These are phyloP conservation scores for Penicillium bialowiezense DNA, from an alignment of 495 filamentous ascomycete species.

Conservation along the genomic window DNA sequence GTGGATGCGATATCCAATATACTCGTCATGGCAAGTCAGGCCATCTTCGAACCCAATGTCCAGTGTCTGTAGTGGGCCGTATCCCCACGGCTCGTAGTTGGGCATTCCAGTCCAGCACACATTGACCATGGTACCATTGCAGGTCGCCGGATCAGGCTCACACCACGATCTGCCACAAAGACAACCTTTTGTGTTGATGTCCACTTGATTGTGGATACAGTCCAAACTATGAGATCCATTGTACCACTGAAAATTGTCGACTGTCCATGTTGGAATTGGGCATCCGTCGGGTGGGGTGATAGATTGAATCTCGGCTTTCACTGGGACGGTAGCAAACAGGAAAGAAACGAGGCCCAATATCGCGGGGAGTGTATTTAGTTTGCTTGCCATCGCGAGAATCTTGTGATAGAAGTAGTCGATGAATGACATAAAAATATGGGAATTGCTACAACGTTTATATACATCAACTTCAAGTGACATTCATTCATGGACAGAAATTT, in stretches of 20 bases:
- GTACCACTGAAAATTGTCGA: constrained; percentile 30
- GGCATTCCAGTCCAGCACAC: constrained; percentile 39
- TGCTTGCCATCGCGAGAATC: too few relatives aligned
- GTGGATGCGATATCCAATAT: constrained; percentile 35
- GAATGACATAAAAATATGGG: background rate
- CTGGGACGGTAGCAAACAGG: background rate
- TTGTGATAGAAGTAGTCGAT: background rate
- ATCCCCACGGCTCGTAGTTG: constrained; percentile 36
- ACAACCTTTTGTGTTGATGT: constrained; percentile 29
- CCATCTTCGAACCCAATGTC: constrained; percentile 33
- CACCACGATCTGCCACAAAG: constrained; percentile 29
- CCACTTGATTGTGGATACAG: constrained; percentile 33
- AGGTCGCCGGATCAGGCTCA: constrained; percentile 26
- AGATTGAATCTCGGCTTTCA: constrained; percentile 11
- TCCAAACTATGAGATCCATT: constrained; percentile 37
- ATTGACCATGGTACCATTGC: constrained; percentile 28
- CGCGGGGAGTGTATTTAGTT: background rate
- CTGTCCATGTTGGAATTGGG: constrained; percentile 32
- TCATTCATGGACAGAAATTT: background rate
- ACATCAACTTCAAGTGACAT: background rate
- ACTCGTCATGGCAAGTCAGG: constrained; percentile 32
- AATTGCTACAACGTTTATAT: too few relatives aligned
- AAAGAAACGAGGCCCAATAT: background rate
- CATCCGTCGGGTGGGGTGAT: constrained; percentile 32
- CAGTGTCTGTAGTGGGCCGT: constrained; percentile 31